These are phyloP conservation scores for Pseudoscleropodium purum DNA, from an alignment of 225 moss, liverwort and hornwort genomes.

Conservation along the genomic window DNA sequence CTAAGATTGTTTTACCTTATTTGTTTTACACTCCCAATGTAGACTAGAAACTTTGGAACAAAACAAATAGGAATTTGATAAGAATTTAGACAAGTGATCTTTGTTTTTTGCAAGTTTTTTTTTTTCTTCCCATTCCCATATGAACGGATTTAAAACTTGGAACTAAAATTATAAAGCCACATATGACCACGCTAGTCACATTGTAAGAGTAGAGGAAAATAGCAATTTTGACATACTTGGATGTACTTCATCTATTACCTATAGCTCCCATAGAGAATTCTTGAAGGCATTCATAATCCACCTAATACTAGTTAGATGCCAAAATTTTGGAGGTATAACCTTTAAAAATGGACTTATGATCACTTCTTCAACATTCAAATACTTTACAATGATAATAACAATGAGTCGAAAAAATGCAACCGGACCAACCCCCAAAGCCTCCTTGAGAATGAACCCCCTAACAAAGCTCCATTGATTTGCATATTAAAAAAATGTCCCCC, in stretches of 20 bases:
- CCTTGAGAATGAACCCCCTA: no score
- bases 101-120: background rate
- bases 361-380: no score
- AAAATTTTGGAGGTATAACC: background rate
- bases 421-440: no score
- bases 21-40: accelerated
- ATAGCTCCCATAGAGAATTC: background rate
- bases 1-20: background rate
- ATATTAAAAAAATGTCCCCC: no score
- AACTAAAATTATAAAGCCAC: background rate
- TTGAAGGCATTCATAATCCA: background rate
- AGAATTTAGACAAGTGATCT: background rate
- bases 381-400: no score
- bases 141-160: background rate
- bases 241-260: background rate
- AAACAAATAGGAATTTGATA: background rate
- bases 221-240: background rate
- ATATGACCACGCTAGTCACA: background rate
- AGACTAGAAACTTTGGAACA: background rate
- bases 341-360: no score
- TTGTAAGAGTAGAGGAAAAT: background rate
- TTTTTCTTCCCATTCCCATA: background rate
- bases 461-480: no score
- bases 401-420: no score
- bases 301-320: background rate